A percentile compares a stretch with the other conserved stretches of the same genome.
Evolutionary conservation across 148 eudicot species (phyloP).

Genomic region (Camellia japonica): DNA sequence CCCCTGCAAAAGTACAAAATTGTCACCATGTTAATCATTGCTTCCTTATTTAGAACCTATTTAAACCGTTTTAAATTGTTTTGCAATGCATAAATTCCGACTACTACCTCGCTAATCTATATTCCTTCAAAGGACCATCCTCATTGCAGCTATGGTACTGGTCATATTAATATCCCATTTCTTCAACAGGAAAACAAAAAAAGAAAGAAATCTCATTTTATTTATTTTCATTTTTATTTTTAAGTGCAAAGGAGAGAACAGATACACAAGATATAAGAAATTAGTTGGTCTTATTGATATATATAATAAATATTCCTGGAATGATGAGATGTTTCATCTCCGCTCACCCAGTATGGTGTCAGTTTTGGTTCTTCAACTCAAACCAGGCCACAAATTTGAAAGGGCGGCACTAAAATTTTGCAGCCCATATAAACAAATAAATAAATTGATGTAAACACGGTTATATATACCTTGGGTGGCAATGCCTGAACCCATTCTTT

Average conservation of each 20-base stretch:
- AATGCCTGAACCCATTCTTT: slow-evolving; percentile 5
- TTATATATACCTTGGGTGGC: slow-evolving; percentile 7
- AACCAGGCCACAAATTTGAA: background rate
- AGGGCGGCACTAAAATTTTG: background rate
- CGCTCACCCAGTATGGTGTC: no score
- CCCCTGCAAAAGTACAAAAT: slow-evolving; percentile 34
- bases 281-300: background rate
- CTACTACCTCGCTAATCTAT: background rate
- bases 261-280: background rate
- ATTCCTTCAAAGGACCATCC: background rate
- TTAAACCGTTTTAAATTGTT: background rate
- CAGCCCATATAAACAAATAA: background rate
- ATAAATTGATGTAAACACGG: background rate
- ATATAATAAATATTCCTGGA: background rate
- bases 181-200: background rate
- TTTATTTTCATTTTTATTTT: background rate
- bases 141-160: background rate
- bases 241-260: background rate
- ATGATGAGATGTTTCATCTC: background rate
- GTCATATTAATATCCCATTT: no score
- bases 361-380: background rate
- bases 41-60: background rate
- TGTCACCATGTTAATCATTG: background rate
- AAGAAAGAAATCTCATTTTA: no score
- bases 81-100: background rate